Base-by-base conservation (phyloP, 225 moss, liverwort and hornwort genomes). In the Physcomitrellopsis africana region DNA sequence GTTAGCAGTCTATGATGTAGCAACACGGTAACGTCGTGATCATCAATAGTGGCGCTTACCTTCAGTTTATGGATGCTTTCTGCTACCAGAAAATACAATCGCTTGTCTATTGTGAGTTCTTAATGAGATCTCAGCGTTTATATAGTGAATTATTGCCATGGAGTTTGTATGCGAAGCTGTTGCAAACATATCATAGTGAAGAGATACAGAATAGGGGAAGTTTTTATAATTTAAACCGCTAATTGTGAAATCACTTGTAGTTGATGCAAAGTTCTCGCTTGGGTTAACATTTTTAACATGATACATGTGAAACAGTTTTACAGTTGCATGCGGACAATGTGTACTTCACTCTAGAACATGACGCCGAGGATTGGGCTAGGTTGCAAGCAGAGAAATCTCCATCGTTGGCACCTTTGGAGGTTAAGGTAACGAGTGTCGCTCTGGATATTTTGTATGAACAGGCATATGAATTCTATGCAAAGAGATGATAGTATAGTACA, bases 301-400 rank as follows among this genome's bases (percentile, higher is more conserved):
- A 48, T 82, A 72, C 67, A 63, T 76, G 37, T 79, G 7, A 74
- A 70, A 44, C 81, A 92, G 88, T 85, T 86, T 78, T 94, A 26
- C 92, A 90, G 65, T 86, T 94, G 73, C 88, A 87, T 60, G 78
- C 78, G 58, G 88, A 90, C 56, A 89, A 81, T 65, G 73, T 94
- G 16, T 94, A 90, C 79, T 92, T 87, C 37, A 79, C 88, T 70
- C 72, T 94, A 72, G 94, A 94, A 68, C 88, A 94, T 65, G 94
- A 94, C 76, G 90, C 85, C 14, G 90, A 94, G 51, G 92, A 94
- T 75, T 94, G 89, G 88, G 74, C 74, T 41, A 69, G 86, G 62
- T 80, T 90, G 72, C 86, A 89, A 74, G 77, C 75, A n/a, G 84
- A 82, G 70, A 83, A 80, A 68, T 78, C 84, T 61, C 74, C 81